Percentiles rank a stretch among this genome's conserved stretches.
These are phyloP conservation scores for Cinnamomum micranthum DNA, from an alignment of 164 flowering plant genomes.

Conservation along the genomic window DNA sequence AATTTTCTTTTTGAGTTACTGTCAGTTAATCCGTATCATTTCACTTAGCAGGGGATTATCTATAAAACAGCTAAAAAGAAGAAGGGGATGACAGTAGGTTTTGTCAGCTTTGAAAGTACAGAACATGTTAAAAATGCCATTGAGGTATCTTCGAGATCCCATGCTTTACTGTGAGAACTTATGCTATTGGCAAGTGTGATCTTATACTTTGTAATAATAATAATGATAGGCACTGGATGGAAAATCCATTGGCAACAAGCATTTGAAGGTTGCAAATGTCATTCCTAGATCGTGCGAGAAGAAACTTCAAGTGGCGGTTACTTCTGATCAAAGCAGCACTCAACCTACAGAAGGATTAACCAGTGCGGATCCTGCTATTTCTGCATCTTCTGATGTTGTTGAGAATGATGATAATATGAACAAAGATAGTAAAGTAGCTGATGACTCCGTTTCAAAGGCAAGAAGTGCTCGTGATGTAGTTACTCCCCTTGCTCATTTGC, in stretches of 20 bases:
- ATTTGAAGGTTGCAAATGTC: conserved; percentile 69
- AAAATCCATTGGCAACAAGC: conserved; percentile 61
- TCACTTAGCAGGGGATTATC: conserved; percentile 45
- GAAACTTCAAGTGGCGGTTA: conserved; percentile 23
- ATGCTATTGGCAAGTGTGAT: background rate
- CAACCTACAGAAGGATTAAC: conserved; percentile 10
- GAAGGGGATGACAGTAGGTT: conserved; percentile 85
- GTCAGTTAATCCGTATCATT: conserved; percentile 6
- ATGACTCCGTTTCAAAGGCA: conserved; percentile 30
- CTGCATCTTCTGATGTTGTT: conserved; percentile 15
- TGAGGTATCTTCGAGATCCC: conserved; percentile 41
- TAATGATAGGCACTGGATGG: conserved; percentile 62
- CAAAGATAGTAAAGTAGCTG: conserved; percentile 13
- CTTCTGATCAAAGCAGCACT: conserved; percentile 13
- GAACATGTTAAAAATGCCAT: conserved; percentile 51
- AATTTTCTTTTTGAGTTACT: background rate
- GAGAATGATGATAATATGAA: conserved; percentile 26
- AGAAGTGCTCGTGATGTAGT: conserved; percentile 78
- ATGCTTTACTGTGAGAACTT: background rate
- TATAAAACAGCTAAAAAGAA: conserved; percentile 75
- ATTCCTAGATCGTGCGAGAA: conserved; percentile 58
- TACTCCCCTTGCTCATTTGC: conserved; percentile 84
- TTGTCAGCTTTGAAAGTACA: conserved; percentile 60
- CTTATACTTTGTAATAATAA: background rate
- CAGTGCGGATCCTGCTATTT: conserved; percentile 14